Evolutionary conservation across 2,329 filamentous ascomycete genomes (phyloP).

Genomic region (Venturia nashicola): DNA sequence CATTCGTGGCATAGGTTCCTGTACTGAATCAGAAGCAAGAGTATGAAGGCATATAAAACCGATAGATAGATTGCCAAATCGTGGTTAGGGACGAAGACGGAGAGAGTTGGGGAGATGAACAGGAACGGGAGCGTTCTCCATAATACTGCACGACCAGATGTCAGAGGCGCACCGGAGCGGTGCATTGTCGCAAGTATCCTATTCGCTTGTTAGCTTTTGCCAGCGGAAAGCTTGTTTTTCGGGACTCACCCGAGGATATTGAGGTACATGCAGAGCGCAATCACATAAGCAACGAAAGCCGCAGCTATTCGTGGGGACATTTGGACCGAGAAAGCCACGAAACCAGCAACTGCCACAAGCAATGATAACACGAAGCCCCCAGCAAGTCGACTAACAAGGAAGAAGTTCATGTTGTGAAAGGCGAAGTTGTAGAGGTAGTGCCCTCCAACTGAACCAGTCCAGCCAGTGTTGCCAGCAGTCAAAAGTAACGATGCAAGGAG

Average conservation of each 20-base stretch:
- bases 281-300: not conserved
- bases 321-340: not conserved
- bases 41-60: not conserved
- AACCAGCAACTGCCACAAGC: not conserved
- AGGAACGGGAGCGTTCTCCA: conserved; percentile 3
- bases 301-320: not conserved
- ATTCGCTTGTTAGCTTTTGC: not conserved
- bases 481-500: conserved; percentile 1
- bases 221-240: not conserved
- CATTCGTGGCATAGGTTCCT: not conserved
- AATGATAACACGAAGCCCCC: not conserved
- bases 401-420: conserved; percentile 6
- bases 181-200: not conserved
- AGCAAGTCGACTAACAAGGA: conserved; percentile 2
- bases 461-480: not conserved
- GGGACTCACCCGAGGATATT: not conserved
- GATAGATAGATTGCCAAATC: conserved; percentile 4
- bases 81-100: not conserved
- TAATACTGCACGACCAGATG: not conserved
- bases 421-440: conserved; percentile 5
- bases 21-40: conserved; percentile 2
- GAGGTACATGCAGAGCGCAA: conserved; percentile 1
- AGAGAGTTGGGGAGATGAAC: conserved; percentile 3
- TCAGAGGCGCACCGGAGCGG: not conserved
- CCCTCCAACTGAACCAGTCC: not conserved